Percentiles rank a stretch among this genome's conserved stretches.
Conservation (phyloP, 345 rosid genomes). For the Passiflora organensis region DNA sequence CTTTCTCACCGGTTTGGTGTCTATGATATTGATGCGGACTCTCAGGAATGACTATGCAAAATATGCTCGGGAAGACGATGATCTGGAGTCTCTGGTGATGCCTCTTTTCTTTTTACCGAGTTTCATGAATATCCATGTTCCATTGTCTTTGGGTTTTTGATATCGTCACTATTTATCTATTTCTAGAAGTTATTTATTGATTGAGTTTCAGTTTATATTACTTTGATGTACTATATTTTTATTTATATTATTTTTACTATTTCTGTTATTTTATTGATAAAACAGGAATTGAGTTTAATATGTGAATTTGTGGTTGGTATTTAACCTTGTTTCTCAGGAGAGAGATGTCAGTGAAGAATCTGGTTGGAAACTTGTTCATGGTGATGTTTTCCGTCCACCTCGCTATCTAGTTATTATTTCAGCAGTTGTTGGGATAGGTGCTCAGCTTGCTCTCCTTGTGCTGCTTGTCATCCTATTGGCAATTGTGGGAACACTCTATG, state of each 20-base stretch:
- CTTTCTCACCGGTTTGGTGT: constrained; percentile 93
- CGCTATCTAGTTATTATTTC: constrained; percentile 60
- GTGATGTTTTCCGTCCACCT: constrained; percentile 89
- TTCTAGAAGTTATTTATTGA: neutral
- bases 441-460: constrained; percentile 85
- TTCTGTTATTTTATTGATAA: neutral
- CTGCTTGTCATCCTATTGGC: constrained; percentile 92
- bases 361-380: constrained; percentile 98
- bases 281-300: constrained; percentile 16
- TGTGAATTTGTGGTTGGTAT: constrained; percentile 4
- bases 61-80: constrained; percentile 96
- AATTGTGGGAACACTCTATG: constrained; percentile 77
- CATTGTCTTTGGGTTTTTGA: neutral
- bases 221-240: neutral
- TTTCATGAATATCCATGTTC: constrained; percentile 1
- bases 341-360: constrained; percentile 96
- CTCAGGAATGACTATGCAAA: constrained; percentile 93
- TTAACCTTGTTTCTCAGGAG: constrained; percentile 43
- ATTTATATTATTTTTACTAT: neutral
- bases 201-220: too few species aligned
- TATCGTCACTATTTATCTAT: neutral
- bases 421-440: constrained; percentile 96
- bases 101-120: constrained; percentile 2
- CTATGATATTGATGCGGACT: constrained; percentile 96
- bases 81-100: constrained; percentile 82